phyloP scores from a whole-genome alignment of 495 filamentous ascomycete genomes.

The Aspergillus asperescens region DNA sequence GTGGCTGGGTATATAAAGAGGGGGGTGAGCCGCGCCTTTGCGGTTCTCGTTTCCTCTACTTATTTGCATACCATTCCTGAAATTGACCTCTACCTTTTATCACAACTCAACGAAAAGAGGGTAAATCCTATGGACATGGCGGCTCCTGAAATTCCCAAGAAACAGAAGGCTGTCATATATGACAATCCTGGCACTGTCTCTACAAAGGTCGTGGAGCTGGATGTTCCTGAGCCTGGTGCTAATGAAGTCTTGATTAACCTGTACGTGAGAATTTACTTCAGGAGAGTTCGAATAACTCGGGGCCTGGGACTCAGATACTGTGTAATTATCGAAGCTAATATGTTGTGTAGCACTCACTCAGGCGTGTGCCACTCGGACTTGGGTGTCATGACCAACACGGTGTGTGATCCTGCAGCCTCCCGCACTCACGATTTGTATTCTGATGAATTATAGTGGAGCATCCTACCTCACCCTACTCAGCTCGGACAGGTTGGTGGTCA shows the following conservation, averaged over 20 bases:
- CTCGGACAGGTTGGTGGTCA: constrained; percentile 62
- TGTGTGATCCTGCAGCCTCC: constrained; percentile 15
- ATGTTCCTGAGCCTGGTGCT: constrained; percentile 59
- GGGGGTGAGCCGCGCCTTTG: not conserved
- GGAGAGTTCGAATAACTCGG: not conserved
- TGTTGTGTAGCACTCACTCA: constrained; percentile 53
- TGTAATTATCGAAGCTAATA: constrained; percentile 22
- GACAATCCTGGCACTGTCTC: constrained; percentile 64
- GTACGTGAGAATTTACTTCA: constrained; percentile 30
- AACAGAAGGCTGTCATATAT: constrained; percentile 63
- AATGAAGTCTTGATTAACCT: constrained; percentile 64
- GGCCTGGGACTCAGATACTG: too few species aligned
- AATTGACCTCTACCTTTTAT: not conserved
- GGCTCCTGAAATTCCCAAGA: constrained; percentile 48
- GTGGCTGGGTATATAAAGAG: constrained; percentile 2
- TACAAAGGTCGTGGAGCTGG: constrained; percentile 60
- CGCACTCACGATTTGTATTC: not conserved
- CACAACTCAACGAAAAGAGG: not conserved
- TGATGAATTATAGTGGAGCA: constrained; percentile 37
- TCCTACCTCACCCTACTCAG: constrained; percentile 58
- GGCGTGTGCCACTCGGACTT: constrained; percentile 69
- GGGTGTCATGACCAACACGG: constrained; percentile 54
- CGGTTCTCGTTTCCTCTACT: not conserved
- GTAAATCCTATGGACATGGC: not conserved
- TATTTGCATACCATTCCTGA: not conserved